Evolutionary conservation across 2,329 filamentous ascomycete species (phyloP), one percentile per base, ranked within the genome.

Genomic region (Fonsecaea nubica): DNA sequence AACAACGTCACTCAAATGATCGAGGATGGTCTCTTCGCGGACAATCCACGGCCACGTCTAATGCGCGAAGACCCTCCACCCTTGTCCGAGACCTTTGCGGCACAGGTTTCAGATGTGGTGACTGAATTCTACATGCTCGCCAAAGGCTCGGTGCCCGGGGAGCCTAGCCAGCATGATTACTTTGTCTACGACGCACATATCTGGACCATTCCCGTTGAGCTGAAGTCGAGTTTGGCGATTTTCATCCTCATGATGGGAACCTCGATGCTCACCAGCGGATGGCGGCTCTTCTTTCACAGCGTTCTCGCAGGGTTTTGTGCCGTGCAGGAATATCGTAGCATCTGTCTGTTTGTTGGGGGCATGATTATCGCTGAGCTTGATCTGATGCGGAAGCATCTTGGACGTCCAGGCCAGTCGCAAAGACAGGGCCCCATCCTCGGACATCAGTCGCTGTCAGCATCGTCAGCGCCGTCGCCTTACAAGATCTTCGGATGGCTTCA

Each of bases 201-300:
- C 0, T 82, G 80, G 80, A 81, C 79, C 2, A 81, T 82, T 30
- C 79, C 79, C 0, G 76, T 81, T 9, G 79, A 82, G 68, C 78
- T 81, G 54, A 79, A 78, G 58, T 78, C 78, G 65, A 81, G 79
- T 1, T 76, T 77, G 59, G 25, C 65, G 18, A 65, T 68, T 35
- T 68, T 66, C 42, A 45, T 64, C 30, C 48, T 64, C 10, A 32
- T 63, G n/a, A 56, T 65, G 10, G 57, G 36, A 15, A 67, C 63
- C 12, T 56, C 62, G 8, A 36, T 45, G 30, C 50, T 69, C 4
- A 7, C 36, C 25, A 18, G 40, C 30, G n/a, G n/a, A 21, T 64
- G 54, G 54, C 38, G 57, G 25, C 32, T 65, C 8, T n/a, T 55
- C 40, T 32, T 69, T 30, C 53, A 60, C 50, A 21, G 25, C 4